Conservation (phyloP, 1,284 basidiomycete genomes). For the Chondrostereum purpureum region DNA sequence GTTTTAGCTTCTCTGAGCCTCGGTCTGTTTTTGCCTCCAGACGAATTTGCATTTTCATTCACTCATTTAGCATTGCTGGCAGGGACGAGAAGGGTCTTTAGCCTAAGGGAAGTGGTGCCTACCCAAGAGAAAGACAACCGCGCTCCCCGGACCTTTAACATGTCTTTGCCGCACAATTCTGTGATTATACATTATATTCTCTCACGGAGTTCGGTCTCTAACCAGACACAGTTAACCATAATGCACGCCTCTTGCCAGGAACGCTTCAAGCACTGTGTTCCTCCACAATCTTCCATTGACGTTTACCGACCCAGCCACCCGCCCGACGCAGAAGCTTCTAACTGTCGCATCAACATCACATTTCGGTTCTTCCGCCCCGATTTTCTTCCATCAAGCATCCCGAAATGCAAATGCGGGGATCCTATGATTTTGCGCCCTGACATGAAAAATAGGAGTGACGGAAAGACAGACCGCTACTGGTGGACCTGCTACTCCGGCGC, state of each 20-base stretch:
- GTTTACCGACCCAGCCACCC: constrained; percentile 63
- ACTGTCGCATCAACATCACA: constrained; percentile 82
- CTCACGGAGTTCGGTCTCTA: constrained; percentile 2
- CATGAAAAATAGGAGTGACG: constrained; percentile 60
- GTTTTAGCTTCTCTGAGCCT: constrained; percentile 78
- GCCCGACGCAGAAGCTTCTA: constrained; percentile 40
- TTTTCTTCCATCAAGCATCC: constrained; percentile 64
- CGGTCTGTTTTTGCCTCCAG: constrained; percentile 39
- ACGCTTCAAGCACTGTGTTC: constrained; percentile 78
- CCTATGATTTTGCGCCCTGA: constrained; percentile 75
- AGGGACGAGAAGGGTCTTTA: constrained; percentile 72
- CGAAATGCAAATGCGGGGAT: constrained; percentile 74
- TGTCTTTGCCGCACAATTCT: constrained; percentile 80
- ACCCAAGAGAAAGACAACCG: constrained; percentile 47
- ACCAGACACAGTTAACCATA: constrained; percentile 55
- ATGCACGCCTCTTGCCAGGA: constrained; percentile 94
- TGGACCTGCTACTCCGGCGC: constrained; percentile 83
- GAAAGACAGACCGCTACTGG: constrained; percentile 61
- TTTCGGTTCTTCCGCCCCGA: constrained; percentile 87
- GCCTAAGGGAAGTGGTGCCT: constrained; percentile 70
- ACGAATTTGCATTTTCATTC: background rate
- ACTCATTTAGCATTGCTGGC: constrained; percentile 7
- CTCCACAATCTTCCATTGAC: constrained; percentile 72
- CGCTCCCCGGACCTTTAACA: constrained; percentile 73
- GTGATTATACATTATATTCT: constrained; percentile 31